These are phyloP conservation scores for Hypsizygus ulmarius DNA, from an alignment of 1,284 basidiomycete species.

Conservation along the genomic window DNA sequence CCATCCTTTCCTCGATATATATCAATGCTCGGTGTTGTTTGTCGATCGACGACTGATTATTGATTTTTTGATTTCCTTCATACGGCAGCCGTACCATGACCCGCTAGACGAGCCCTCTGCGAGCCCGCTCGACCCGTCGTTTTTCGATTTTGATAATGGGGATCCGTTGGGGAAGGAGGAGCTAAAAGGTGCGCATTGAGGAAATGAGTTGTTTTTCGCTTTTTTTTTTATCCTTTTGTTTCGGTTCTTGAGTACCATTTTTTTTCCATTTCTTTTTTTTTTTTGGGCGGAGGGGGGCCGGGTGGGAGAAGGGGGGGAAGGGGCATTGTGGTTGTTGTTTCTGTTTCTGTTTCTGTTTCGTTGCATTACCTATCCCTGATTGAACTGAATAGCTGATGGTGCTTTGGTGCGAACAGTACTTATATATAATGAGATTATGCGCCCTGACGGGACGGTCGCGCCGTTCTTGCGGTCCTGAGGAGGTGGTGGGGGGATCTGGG, in stretches of 20 bases:
- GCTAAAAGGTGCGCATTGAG: conserved; percentile 66
- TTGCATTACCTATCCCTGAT: not conserved
- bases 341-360: conserved; percentile 1
- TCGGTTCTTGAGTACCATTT: conserved; percentile 4
- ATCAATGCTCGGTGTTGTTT: too few relatives aligned
- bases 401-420: conserved; percentile 31
- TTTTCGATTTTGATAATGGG: conserved; percentile 88
- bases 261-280: conserved; percentile 3
- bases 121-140: conserved; percentile 76
- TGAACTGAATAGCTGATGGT: too few relatives aligned
- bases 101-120: conserved; percentile 85
- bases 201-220: too few relatives aligned
- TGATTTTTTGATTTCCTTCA: too few relatives aligned
- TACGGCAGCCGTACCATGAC: conserved; percentile 90
- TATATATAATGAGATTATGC: conserved; percentile 48
- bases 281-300: too few relatives aligned
- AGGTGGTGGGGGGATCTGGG: too few relatives aligned
- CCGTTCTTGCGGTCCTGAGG: conserved; percentile 3
- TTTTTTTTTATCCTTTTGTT: conserved; percentile 5
- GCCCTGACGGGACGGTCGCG: conserved; percentile 19
- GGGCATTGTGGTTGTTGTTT: too few relatives aligned
- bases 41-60: too few relatives aligned
- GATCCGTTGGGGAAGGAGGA: conserved; percentile 66
- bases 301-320: too few relatives aligned
- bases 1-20: not conserved